These are phyloP conservation scores for Mycena pura DNA, from an alignment of 768 basidiomycete species.

Conservation along the genomic window DNA sequence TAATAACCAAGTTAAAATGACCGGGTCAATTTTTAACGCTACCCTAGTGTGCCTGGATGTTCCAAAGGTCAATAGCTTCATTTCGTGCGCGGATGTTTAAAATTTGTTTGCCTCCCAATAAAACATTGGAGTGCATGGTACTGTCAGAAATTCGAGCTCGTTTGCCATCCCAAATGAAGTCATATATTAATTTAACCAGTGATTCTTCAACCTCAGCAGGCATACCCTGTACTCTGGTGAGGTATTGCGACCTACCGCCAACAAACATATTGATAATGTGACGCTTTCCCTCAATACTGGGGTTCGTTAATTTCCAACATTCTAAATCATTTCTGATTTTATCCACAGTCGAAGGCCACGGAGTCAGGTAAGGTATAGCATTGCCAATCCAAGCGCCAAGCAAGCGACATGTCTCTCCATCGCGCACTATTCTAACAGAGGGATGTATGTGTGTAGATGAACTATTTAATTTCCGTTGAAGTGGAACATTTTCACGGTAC, in stretches of 20 bases:
- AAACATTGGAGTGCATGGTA: not conserved
- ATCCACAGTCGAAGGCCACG: conserved; percentile 3
- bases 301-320: not conserved
- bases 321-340: conserved; percentile 7
- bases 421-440: not conserved
- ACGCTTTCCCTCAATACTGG: conserved; percentile 20
- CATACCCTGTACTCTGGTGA: conserved; percentile 36
- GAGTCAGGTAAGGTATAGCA: not conserved
- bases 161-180: conserved; percentile 13
- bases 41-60: not conserved
- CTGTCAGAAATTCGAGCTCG: not conserved
- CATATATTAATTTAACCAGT: not conserved
- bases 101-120: conserved; percentile 3
- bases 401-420: not conserved
- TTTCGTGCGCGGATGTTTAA: not conserved
- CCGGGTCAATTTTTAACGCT: too few relatives aligned
- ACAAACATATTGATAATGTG: conserved; percentile 30
- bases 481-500: conserved; percentile 21
- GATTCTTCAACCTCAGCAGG: conserved; percentile 20
- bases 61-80: conserved; percentile 2
- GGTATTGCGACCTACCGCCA: conserved; percentile 32
- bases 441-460: not conserved
- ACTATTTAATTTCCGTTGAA: conserved; percentile 1
- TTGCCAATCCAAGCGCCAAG: conserved; percentile 12
- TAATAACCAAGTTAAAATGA: too few relatives aligned